Base-by-base conservation (phyloP, 1,284 basidiomycete species). In the Melampsora americana region DNA sequence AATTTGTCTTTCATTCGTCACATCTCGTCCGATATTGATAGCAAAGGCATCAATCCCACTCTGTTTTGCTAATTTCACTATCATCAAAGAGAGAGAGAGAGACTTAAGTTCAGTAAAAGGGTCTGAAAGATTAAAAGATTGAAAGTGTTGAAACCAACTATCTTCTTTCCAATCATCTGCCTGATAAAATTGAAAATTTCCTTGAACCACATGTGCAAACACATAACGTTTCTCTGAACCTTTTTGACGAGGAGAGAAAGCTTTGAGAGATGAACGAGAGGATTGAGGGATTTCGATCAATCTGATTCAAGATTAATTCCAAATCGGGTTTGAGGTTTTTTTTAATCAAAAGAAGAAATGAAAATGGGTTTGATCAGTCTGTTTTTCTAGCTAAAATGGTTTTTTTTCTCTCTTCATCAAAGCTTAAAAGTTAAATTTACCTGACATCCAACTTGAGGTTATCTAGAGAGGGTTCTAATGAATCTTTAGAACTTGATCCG, bases 41-140 rank as follows among this genome's bases (percentile, higher is more conserved):
- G 64, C 65, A 74, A 74, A 74, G 18, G 71, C 71, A 30, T 74
- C 71, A 56, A 74, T 74, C 9, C 71, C 71, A 61, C 53, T 35
- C 39, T 64, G 50, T 26, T 53, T 53, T 26, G 23, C 50, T 26
- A 61, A 16, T 32, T 61, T 20, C 23, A 61, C n/a, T 28, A 6
- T 9, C 3, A 61, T 23, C 32, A 35, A 16, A 69, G 30, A 14
- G n/a, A 20, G 42, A 48, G 44, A 18, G 5, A 26, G 46, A 23
- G 30, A 28, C 9, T n/a, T 7, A 20, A 28, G 12, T 5, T 35
- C 35, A 35, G 35, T n/a, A n/a, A n/a, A n/a, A n/a, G n/a, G n/a
- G n/a, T n/a, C n/a, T n/a, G n/a, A n/a, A n/a, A 35, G 3, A 35
- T 4, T 35, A 9, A 35, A 35, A 35, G 3, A 35, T 3, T 35